phyloP scores from a whole-genome alignment of 169 alveolate species.

The Cryptosporidium andersoni region DNA sequence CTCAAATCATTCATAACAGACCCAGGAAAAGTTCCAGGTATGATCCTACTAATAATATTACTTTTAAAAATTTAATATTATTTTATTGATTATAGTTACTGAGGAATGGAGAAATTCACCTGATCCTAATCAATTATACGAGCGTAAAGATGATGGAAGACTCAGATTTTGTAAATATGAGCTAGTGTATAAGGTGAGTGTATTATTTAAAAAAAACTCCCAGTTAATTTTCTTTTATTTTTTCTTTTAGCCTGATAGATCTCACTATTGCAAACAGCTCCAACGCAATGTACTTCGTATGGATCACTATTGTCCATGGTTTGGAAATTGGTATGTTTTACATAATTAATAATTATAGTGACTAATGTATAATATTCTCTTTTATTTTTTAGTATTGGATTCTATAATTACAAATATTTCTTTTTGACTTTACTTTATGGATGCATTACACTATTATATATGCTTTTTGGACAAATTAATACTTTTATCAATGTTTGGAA shows the following conservation, averaged over 20 bases:
- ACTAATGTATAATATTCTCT: too few species aligned
- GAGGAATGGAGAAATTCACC: conserved; percentile 72
- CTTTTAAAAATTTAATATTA: too few species aligned
- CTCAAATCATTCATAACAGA: conserved; percentile 58
- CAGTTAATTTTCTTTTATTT: too few species aligned
- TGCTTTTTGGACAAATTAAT: neutral
- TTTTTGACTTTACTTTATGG: conserved; percentile 75
- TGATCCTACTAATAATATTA: too few species aligned
- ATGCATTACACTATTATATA: conserved; percentile 19
- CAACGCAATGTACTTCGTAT: conserved; percentile 48
- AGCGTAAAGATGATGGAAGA: conserved; percentile 69
- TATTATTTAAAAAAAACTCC: too few species aligned
- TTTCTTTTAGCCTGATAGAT: conserved; percentile 31
- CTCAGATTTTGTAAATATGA: conserved; percentile 69
- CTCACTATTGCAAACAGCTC: conserved; percentile 61
- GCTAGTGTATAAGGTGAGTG: conserved; percentile 17
- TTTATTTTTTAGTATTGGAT: conserved; percentile 14
- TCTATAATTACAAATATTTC: conserved; percentile 72
- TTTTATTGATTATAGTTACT: conserved; percentile 1
- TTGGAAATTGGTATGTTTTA: conserved; percentile 26
- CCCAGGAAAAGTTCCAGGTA: conserved; percentile 48
- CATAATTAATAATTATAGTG: too few species aligned
- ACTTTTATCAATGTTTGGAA: conserved; percentile 69
- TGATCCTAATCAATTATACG: conserved; percentile 48
- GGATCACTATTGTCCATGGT: conserved; percentile 71